phyloP scores from a whole-genome alignment of 208 protist genomes.

The Leishmania martiniquensis region DNA sequence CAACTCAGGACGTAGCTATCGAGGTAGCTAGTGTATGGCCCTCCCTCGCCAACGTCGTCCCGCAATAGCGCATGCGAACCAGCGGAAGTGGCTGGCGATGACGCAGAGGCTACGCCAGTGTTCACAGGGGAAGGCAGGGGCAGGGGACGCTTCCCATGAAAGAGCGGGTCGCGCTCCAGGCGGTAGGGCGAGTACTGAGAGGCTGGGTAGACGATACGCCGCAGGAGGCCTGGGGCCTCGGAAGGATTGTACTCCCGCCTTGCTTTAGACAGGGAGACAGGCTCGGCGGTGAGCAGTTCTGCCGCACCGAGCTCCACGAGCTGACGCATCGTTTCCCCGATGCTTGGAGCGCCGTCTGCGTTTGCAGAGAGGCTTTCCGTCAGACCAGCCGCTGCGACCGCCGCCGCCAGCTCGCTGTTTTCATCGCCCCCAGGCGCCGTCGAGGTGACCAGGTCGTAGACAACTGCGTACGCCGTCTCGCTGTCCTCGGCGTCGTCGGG shows the following conservation, averaged over 20 bases:
- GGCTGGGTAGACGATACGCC: slow-evolving; percentile 58
- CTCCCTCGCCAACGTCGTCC: slow-evolving; percentile 18
- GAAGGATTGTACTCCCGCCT: slow-evolving; percentile 53
- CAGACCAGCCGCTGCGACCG: slow-evolving; percentile 6
- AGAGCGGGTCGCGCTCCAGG: slow-evolving; percentile 59
- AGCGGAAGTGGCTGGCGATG: slow-evolving; percentile 8
- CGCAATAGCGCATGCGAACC: background rate
- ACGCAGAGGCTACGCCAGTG: background rate
- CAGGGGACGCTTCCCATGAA: slow-evolving; percentile 11
- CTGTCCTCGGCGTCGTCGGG: background rate
- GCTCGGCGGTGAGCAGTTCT: slow-evolving; percentile 56
- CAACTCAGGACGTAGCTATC: slow-evolving; percentile 23
- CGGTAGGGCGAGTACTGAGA: slow-evolving; percentile 80
- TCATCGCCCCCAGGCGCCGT: slow-evolving; percentile 14
- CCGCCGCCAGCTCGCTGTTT: slow-evolving; percentile 15
- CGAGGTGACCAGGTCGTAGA: slow-evolving; percentile 37
- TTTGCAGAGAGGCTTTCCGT: slow-evolving; percentile 3
- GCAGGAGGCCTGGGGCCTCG: slow-evolving; percentile 51
- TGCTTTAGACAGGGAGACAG: slow-evolving; percentile 18
- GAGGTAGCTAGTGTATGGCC: slow-evolving; percentile 32
- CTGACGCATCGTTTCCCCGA: slow-evolving; percentile 51
- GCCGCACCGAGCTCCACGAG: slow-evolving; percentile 73
- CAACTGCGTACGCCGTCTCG: slow-evolving; percentile 11
- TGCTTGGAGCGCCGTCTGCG: slow-evolving; percentile 12
- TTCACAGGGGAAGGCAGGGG: background rate